Conservation (phyloP, 257 asterid genomes). For the Ballota nigra region DNA sequence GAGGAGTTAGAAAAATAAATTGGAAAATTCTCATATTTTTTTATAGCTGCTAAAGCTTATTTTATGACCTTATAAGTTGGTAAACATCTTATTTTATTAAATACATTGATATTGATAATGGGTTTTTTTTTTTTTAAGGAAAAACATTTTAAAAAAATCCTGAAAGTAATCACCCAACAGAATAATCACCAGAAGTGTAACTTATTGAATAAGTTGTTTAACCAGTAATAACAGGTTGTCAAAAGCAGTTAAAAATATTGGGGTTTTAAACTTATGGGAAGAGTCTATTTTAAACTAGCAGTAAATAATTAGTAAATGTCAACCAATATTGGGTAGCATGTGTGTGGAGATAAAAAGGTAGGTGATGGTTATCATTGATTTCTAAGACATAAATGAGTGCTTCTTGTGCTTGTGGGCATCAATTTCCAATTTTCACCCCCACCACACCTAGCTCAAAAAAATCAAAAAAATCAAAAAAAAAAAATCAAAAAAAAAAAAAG, state of each 20-base stretch:
- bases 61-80: too few relatives aligned
- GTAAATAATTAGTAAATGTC: slow-evolving; percentile 15
- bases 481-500: too few relatives aligned
- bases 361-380: slow-evolving; percentile 24
- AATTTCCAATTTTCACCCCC: neutral
- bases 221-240: slow-evolving; percentile 5
- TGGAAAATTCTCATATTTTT: too few relatives aligned
- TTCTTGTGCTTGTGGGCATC: slow-evolving; percentile 19
- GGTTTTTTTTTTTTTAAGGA: too few relatives aligned
- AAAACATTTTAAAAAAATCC: too few relatives aligned
- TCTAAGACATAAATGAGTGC: slow-evolving; percentile 29
- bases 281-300: neutral
- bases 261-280: slow-evolving; percentile 1
- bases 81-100: too few relatives aligned
- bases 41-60: too few relatives aligned
- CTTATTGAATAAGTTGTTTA: slow-evolving; percentile 24
- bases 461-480: too few relatives aligned
- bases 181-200: slow-evolving; percentile 4
- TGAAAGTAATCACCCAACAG: neutral
- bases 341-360: slow-evolving; percentile 37
- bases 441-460: too few relatives aligned
- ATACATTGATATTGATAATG: too few relatives aligned
- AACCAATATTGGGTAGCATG: slow-evolving; percentile 33
- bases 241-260: slow-evolving; percentile 24
- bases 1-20: too few relatives aligned